These are phyloP conservation scores for Trichophyton simii DNA, from an alignment of 2,329 filamentous ascomycete genomes.

Conservation along the genomic window DNA sequence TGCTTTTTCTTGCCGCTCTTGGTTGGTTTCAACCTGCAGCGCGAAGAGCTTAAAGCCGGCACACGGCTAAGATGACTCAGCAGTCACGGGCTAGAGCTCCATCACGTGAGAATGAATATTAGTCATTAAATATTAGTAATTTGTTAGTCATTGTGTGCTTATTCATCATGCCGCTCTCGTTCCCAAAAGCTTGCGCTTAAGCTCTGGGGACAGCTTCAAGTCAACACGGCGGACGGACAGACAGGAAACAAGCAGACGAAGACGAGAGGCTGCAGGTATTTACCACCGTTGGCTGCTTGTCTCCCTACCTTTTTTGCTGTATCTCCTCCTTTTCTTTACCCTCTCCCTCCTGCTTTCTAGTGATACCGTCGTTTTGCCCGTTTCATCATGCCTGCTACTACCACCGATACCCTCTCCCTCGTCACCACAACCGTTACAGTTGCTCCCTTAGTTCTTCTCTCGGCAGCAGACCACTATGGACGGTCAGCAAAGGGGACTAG, in stretches of 20 bases:
- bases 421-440: slow-evolving; percentile 93
- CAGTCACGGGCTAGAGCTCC: neutral
- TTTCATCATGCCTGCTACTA: slow-evolving; percentile 78
- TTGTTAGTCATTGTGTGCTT: neutral
- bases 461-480: slow-evolving; percentile 96
- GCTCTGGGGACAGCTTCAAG: neutral
- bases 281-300: neutral
- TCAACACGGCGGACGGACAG: no score
- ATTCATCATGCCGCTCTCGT: neutral
- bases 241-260: no score
- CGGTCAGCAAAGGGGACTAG: slow-evolving; percentile 80
- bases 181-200: neutral
- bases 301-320: neutral
- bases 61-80: slow-evolving; percentile 1
- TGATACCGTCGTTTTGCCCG: neutral
- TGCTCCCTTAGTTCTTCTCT: slow-evolving; percentile 92
- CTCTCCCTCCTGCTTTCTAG: neutral
- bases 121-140: neutral
- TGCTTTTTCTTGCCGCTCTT: slow-evolving; percentile 1
- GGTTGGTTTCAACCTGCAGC: neutral
- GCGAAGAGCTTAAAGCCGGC: neutral
- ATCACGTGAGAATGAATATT: neutral
- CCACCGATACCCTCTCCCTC: slow-evolving; percentile 88
- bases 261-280: no score
- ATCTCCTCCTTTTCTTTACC: neutral